Percentiles rank a stretch among this genome's conserved stretches.
Conservation (phyloP, 495 filamentous ascomycete genomes). For the Penicillium silybi region DNA sequence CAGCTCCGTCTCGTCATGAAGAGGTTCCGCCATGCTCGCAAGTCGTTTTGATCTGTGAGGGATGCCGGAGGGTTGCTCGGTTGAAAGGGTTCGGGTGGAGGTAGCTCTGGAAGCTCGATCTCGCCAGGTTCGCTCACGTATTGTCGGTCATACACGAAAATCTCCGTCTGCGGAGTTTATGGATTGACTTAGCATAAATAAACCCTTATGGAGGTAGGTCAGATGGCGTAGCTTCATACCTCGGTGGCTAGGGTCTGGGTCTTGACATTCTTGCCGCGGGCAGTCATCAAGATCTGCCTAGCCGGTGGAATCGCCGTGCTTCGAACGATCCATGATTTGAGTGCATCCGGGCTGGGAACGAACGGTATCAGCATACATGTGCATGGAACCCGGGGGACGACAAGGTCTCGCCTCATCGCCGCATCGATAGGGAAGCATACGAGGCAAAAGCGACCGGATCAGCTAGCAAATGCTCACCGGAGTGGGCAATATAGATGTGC, state of each 20-base stretch:
- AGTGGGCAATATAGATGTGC: constrained; percentile 83
- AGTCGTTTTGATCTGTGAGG: constrained; percentile 64
- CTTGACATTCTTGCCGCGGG: constrained; percentile 76
- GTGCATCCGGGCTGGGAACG: constrained; percentile 59
- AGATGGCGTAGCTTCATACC: constrained; percentile 43
- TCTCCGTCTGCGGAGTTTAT: constrained; percentile 59
- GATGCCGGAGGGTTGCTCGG: constrained; percentile 65
- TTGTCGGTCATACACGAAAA: constrained; percentile 81
- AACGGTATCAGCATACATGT: constrained; percentile 17
- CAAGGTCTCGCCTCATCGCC: constrained; percentile 8
- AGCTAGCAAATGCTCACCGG: constrained; percentile 73
- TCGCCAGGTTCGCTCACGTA: constrained; percentile 45
- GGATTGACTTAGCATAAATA: not conserved
- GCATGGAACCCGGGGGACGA: not conserved
- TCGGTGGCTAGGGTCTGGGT: constrained; percentile 69
- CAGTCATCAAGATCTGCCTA: constrained; percentile 77
- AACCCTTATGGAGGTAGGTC: not conserved
- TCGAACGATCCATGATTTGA: constrained; percentile 64
- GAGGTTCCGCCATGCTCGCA: constrained; percentile 77
- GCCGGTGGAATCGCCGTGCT: constrained; percentile 62
- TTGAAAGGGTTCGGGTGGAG: constrained; percentile 55
- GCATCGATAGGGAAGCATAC: constrained; percentile 42
- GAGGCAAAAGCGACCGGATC: constrained; percentile 66
- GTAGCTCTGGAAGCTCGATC: constrained; percentile 50
- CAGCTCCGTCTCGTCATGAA: constrained; percentile 71